Conservation (phyloP, 306 rosid genomes). For the Urtica urens region DNA sequence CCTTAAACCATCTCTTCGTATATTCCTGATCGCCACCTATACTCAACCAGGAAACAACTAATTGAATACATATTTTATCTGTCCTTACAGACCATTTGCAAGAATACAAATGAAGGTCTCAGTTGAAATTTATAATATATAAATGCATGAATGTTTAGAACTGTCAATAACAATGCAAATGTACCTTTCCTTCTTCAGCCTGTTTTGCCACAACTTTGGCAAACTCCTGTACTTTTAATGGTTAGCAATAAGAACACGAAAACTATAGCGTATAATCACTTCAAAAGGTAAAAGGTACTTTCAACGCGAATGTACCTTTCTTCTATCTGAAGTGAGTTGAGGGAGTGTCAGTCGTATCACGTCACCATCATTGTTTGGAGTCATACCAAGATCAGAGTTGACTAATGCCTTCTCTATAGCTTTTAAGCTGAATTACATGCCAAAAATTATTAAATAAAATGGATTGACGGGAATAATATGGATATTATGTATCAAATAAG, state of each 20-base stretch:
- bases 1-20: constrained; percentile 91
- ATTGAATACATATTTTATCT: too few relatives aligned
- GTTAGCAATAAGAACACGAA: neutral
- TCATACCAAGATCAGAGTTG: constrained; percentile 73
- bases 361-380: constrained; percentile 96
- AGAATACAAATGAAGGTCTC: neutral
- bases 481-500: neutral
- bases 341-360: constrained; percentile 69
- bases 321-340: constrained; percentile 79
- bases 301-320: constrained; percentile 51
- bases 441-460: neutral
- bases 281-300: neutral
- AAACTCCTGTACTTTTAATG: constrained; percentile 47
- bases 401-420: constrained; percentile 93
- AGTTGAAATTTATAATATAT: too few relatives aligned
- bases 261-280: neutral
- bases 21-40: constrained; percentile 89
- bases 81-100: too few relatives aligned
- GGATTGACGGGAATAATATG: neutral
- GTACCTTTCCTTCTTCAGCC: constrained; percentile 97
- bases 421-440: constrained; percentile 52
- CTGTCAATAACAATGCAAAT: constrained; percentile 3
- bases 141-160: constrained; percentile 15
- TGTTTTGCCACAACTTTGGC: constrained; percentile 76
- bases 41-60: neutral